These are phyloP conservation scores for Carnegiea gigantea DNA, from an alignment of 179 eudicot species.

Conservation along the genomic window DNA sequence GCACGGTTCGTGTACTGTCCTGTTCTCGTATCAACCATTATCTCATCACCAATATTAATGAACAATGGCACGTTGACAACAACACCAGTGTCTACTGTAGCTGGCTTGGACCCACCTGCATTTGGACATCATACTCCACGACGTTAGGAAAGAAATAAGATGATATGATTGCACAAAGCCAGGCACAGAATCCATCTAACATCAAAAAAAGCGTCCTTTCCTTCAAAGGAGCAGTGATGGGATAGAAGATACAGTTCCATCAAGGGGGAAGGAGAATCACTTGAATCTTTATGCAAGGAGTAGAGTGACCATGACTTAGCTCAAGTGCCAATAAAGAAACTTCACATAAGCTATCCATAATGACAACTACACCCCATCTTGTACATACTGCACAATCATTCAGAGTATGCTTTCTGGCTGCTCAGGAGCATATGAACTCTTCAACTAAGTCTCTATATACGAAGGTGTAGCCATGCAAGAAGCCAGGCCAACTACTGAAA, in stretches of 20 bases:
- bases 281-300: background rate
- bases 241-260: background rate
- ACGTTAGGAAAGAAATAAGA: constrained; percentile 18
- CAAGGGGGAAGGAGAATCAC: background rate
- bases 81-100: constrained; percentile 85
- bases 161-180: too few species aligned
- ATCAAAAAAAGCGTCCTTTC: too few species aligned
- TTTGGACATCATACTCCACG: constrained; percentile 8
- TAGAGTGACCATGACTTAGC: too few species aligned
- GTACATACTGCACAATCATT: background rate
- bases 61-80: constrained; percentile 79
- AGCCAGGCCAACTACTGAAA: background rate
- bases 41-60: constrained; percentile 56
- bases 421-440: background rate
- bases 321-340: background rate
- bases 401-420: background rate
- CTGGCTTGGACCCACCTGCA: constrained; percentile 86
- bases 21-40: constrained; percentile 82
- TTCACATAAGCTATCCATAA: background rate
- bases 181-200: background rate
- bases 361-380: background rate
- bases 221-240: background rate
- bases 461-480: background rate
- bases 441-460: background rate
- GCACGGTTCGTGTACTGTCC: constrained; percentile 82